Percentiles rank a stretch among this genome's conserved stretches.
Conservation (phyloP, 192 early-diverging fungal genomes). For the Chytriomyces sp. region DNA sequence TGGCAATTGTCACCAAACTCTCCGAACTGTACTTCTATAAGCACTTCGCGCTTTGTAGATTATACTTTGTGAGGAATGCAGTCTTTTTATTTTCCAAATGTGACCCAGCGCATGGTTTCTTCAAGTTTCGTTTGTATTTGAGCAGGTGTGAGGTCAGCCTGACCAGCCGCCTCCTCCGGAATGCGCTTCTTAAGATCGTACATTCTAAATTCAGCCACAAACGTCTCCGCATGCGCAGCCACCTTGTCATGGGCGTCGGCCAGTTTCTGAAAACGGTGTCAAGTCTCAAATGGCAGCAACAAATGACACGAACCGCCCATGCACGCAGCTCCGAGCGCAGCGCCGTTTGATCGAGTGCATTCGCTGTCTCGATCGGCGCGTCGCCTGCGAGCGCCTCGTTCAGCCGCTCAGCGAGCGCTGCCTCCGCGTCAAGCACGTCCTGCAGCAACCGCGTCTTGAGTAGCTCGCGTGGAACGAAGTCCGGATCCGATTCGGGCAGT, state of each 20-base stretch:
- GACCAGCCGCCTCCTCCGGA: background rate
- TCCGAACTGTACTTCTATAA: too few relatives aligned
- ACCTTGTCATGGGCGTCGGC: conserved; percentile 21
- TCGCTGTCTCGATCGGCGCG: background rate
- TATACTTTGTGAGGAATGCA: too few relatives aligned
- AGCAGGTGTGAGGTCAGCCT: background rate
- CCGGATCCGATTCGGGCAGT: background rate
- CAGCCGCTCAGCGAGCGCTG: background rate
- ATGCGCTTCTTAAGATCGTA: background rate
- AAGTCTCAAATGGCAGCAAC: too few relatives aligned
- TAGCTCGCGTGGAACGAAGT: conserved; percentile 8
- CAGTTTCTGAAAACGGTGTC: background rate
- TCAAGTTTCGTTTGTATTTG: conserved; percentile 3
- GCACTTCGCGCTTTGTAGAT: too few relatives aligned
- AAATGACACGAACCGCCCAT: conserved; percentile 22
- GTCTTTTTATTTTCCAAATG: conserved; percentile 11
- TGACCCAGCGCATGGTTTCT: conserved; percentile 11
- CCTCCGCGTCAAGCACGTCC: conserved; percentile 14
- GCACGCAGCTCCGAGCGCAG: background rate
- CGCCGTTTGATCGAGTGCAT: conserved; percentile 5
- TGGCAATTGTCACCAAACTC: conserved; percentile 64
- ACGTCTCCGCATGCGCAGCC: background rate
- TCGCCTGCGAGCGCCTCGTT: background rate
- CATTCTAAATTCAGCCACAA: conserved; percentile 7
- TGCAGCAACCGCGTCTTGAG: conserved; percentile 12